Base-by-base conservation (phyloP, 2,329 filamentous ascomycete species). In the Claviceps pazoutovae region DNA sequence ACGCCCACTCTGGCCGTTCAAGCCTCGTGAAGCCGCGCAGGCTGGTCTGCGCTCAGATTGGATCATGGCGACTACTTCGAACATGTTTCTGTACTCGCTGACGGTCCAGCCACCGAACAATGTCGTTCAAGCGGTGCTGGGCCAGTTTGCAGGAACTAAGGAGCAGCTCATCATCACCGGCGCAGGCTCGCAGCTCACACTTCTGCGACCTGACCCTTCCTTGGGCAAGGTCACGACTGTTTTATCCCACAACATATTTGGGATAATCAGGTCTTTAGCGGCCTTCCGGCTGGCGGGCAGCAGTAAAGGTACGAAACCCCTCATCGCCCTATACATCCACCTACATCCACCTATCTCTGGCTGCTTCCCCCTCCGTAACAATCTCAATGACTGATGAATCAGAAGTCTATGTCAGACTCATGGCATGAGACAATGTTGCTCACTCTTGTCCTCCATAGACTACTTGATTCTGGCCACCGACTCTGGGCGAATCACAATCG, bases 61-160 rank as follows among this genome's bases (percentile, higher is more conserved):
- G 65, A 77, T 65, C 66, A 97, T 97, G 93, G 91, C 93, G 74
- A 95, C 90, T 67, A 96, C 91, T 56, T 96, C 90, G 59, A 91
- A 91, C 68, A 95, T 96, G 88, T 96, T 96, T 69, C 83, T 98
- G 73, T 98, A 98, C 74, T 93, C 88, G 63, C 78, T 98, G 73
- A 97, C 93, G 60, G 84, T 99, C 64, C 89, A 96, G 71, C 85
- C 88, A 60, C 88, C 93, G 37, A 90, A 89, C 59, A 86, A 88
- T 54, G 82, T 95, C 63, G 89, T 85, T 49, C 86, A 95, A 71
- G 90, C 93, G 57, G 85, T 96, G 58, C 78, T 95, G 54, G 94
- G 93, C 61, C 91, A 97, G 72, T 97, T 97, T 70, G 84, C 88
- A 55, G 90, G 91, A 59, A 95, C 88, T 57, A 95, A 91, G 72